These are phyloP conservation scores for Colletotrichum paranaense DNA, from an alignment of 2,329 filamentous ascomycete genomes.

Conservation along the genomic window DNA sequence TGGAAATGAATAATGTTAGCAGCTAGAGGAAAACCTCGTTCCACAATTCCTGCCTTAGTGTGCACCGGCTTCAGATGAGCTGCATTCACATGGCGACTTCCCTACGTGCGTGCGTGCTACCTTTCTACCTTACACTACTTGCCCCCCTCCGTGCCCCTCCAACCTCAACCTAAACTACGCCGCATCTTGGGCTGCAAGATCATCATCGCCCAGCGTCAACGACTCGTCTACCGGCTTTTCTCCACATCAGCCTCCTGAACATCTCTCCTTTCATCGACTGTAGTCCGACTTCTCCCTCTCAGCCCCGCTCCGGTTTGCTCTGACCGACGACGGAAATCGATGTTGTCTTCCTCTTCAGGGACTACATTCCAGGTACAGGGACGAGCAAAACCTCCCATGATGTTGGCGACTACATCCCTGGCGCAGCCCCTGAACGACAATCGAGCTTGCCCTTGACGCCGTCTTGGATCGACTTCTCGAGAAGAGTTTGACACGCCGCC, in stretches of 20 bases:
- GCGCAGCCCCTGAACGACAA: not conserved
- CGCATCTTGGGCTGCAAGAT: not conserved
- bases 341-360: not conserved
- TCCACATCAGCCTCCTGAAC: not conserved
- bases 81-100: not conserved
- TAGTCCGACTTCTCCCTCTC: not conserved
- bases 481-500: conserved; percentile 1
- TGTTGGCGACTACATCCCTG: not conserved
- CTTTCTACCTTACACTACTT: not conserved
- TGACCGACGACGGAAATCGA: not conserved
- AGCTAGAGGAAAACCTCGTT: not conserved
- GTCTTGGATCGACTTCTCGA: not conserved
- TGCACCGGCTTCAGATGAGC: not conserved
- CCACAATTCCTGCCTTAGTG: not conserved
- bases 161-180: not conserved
- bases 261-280: not conserved
- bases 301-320: not conserved
- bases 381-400: not conserved
- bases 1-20: not conserved
- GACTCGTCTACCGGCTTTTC: not conserved
- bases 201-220: not conserved
- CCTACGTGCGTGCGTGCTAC: not conserved
- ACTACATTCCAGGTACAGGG: not conserved
- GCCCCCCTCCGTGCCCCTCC: not conserved
- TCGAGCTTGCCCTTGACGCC: not conserved